phyloP scores from a whole-genome alignment of 2,329 filamentous ascomycete genomes.

The Xylaria sp. region DNA sequence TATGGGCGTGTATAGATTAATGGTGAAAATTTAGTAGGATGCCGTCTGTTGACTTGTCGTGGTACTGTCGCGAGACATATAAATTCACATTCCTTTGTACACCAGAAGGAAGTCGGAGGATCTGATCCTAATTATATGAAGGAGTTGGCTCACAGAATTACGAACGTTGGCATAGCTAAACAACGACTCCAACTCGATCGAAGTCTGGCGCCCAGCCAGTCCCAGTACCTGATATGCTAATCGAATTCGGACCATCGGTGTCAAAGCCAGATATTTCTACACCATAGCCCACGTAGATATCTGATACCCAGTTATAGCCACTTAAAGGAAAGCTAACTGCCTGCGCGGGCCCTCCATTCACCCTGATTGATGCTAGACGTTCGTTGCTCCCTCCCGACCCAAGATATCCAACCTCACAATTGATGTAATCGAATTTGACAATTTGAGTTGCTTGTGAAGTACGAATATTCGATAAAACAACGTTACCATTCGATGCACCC shows the following conservation, averaged over 20 bases:
- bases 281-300: conserved; percentile 10
- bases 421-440: conserved; percentile 24
- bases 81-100: no score
- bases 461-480: conserved; percentile 12
- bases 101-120: no score
- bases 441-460: conserved; percentile 17
- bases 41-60: no score
- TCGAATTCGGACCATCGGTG: conserved; percentile 6
- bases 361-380: conserved; percentile 20
- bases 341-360: conserved; percentile 16
- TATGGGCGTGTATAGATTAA: no score
- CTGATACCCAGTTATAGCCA: conserved; percentile 20
- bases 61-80: no score
- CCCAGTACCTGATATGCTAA: conserved; percentile 14
- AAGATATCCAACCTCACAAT: conserved; percentile 17
- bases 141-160: no score
- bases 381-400: conserved; percentile 16
- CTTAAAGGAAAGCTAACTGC: conserved; percentile 21
- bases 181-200: conserved; percentile 14
- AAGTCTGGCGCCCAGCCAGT: conserved; percentile 21
- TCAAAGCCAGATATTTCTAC: conserved; percentile 19
- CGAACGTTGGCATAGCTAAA: neutral
- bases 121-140: no score
- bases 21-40: no score
- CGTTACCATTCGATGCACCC: conserved; percentile 16